Evolutionary conservation across 257 asterid genomes (phyloP), one percentile per base, ranked within the genome.

Genomic region (Penstemon barbatus): DNA sequence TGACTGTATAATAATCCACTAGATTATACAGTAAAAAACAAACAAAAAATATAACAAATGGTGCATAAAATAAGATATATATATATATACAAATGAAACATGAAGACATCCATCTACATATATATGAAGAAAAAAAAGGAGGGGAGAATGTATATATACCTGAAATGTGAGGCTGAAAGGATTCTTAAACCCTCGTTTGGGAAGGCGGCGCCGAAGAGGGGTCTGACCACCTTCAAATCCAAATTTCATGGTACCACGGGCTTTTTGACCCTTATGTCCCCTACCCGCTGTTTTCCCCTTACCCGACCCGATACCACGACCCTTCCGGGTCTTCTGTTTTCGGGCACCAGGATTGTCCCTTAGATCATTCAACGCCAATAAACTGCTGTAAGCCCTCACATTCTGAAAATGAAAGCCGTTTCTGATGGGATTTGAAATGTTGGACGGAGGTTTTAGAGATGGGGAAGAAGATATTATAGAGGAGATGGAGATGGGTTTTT

Each of bases 141-240:
- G 18, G 2, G 33, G 33, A 25, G 33, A 25, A 25, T 25, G 33
- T 25, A 25, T 25, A 25, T 19, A 25, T 68, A 93, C 99, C 99
- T 94, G 97, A 82, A 94, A 91, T 41, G 88, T 80, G 60, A 89
- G 97, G 72, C 83, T 77, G 68, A 91, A 89, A 0, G 97, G 99
- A 79, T 94, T 94, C 61, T 72, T 94, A 68, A 91, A 94, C 0
- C 97, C 96, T 8, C 99, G 86, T 75, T 91, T 94, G 4, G 99
- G 99, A 4, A 91, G 74, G 9, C 99, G 95, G 3, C 97, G 88
- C 13, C 97, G 95, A 2, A 94, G 85, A 0, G 99, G 99, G 5
- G 97, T 91, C 71, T 94, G 97, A 3, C 97, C 99, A 65, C 99
- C 99, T 84, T 94, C 99, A 72, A 94, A 94, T 2, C 97, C 96